Conservation (phyloP, 148 eudicot species). For the Rhododendron kiyosumense region DNA sequence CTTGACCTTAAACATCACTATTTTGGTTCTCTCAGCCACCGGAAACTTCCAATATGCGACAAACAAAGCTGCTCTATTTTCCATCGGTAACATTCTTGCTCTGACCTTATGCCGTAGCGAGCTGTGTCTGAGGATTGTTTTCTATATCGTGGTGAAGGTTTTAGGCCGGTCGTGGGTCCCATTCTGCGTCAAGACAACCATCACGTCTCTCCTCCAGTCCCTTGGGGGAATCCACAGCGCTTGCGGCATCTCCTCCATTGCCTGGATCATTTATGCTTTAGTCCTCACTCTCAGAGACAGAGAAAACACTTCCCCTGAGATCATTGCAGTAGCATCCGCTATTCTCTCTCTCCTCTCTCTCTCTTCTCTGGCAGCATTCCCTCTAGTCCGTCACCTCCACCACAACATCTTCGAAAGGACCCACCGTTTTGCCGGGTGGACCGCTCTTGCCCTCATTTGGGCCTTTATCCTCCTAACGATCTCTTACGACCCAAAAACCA, state of each 20-base stretch:
- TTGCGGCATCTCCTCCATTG: conserved; percentile 44
- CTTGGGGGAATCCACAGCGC: conserved; percentile 53
- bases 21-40: conserved; percentile 22
- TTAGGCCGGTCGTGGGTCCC: conserved; percentile 39
- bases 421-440: conserved; percentile 49
- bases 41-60: conserved; percentile 29
- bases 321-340: conserved; percentile 26
- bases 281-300: conserved; percentile 31
- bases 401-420: conserved; percentile 53
- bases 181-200: conserved; percentile 22
- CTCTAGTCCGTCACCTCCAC: conserved; percentile 48
- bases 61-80: conserved; percentile 23
- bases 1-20: conserved; percentile 20
- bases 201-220: conserved; percentile 31
- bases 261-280: conserved; percentile 37
- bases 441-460: conserved; percentile 41
- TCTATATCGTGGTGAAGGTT: conserved; percentile 29
- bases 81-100: conserved; percentile 31
- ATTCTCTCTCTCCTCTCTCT: conserved; percentile 39
- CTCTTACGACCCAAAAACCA: conserved; percentile 31
- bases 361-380: conserved; percentile 39
- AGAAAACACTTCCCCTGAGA: conserved; percentile 27
- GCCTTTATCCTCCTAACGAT: conserved; percentile 32
- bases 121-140: conserved; percentile 25
- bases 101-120: conserved; percentile 36